Conservation (phyloP, 1,284 basidiomycete species). For the Cryptococcus sp. region DNA sequence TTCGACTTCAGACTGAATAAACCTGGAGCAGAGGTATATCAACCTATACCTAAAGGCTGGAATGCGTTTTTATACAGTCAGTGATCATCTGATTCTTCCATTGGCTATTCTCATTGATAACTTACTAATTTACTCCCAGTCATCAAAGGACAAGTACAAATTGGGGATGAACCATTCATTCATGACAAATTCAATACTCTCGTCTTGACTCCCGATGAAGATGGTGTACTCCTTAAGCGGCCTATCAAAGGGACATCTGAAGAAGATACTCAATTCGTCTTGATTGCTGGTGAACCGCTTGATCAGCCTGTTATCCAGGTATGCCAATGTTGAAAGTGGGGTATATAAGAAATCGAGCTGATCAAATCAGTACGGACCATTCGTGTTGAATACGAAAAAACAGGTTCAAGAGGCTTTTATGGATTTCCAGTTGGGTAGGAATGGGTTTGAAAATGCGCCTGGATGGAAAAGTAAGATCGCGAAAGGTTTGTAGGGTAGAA, state of each 20-base stretch:
- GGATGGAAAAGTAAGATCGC: constrained; percentile 84
- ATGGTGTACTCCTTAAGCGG: constrained; percentile 42
- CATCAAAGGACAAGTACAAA: constrained; percentile 58
- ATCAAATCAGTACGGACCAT: constrained; percentile 40
- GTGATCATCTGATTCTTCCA: constrained; percentile 24
- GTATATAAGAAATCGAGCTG: background rate
- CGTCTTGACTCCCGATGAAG: constrained; percentile 49
- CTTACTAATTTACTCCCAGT: constrained; percentile 47
- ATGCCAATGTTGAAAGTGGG: too few relatives aligned
- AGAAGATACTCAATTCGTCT: constrained; percentile 63
- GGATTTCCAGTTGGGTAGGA: constrained; percentile 72
- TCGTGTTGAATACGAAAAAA: constrained; percentile 71
- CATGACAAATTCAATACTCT: constrained; percentile 69
- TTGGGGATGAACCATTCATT: constrained; percentile 50
- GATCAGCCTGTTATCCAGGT: constrained; percentile 76
- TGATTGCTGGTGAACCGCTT: constrained; percentile 84
- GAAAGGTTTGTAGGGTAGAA: constrained; percentile 7
- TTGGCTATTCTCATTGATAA: background rate
- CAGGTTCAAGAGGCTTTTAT: constrained; percentile 77
- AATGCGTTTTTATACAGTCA: constrained; percentile 74
- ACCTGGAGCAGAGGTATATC: constrained; percentile 67
- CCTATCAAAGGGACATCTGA: constrained; percentile 39
- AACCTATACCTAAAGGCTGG: constrained; percentile 78
- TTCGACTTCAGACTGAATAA: constrained; percentile 72
- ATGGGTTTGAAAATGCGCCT: constrained; percentile 88